Evolutionary conservation across 805 yeast genomes (phyloP).

Genomic region (Schwanniomyces polymorphus): DNA sequence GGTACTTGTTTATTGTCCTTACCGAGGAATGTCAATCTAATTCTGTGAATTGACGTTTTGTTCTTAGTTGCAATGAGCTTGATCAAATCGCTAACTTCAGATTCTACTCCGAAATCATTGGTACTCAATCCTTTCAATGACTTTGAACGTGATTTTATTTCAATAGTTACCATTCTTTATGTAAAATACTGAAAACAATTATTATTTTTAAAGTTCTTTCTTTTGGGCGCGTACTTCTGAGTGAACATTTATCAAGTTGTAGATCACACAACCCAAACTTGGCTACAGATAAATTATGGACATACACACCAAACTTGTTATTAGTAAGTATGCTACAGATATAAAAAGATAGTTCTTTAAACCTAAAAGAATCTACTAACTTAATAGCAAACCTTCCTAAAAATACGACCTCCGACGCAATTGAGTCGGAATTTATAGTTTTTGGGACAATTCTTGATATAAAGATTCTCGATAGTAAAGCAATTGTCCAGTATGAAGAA

Average conservation of each 20-base stretch:
- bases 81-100: constrained; percentile 44
- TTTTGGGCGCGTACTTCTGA: not conserved
- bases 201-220: not conserved
- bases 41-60: constrained; percentile 28
- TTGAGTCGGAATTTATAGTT: constrained; percentile 9
- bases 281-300: not conserved
- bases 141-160: constrained; percentile 62
- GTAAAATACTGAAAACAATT: not conserved
- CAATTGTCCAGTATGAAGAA: constrained; percentile 10
- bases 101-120: constrained; percentile 28
- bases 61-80: constrained; percentile 45
- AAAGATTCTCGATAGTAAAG: not conserved
- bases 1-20: constrained; percentile 38
- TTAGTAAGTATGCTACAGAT: constrained; percentile 3
- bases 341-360: not conserved
- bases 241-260: not conserved
- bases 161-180: constrained; percentile 42
- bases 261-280: not conserved
- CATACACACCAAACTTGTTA: not conserved
- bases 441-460: constrained; percentile 8
- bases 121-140: constrained; percentile 50
- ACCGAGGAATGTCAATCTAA: constrained; percentile 26
- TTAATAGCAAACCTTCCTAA: constrained; percentile 9
- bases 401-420: constrained; percentile 1
- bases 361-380: constrained; percentile 1